Evolutionary conservation across 1,284 basidiomycete genomes (phyloP), one percentile per base, ranked within the genome.

Genomic region (Exobasidium rhododendri): DNA sequence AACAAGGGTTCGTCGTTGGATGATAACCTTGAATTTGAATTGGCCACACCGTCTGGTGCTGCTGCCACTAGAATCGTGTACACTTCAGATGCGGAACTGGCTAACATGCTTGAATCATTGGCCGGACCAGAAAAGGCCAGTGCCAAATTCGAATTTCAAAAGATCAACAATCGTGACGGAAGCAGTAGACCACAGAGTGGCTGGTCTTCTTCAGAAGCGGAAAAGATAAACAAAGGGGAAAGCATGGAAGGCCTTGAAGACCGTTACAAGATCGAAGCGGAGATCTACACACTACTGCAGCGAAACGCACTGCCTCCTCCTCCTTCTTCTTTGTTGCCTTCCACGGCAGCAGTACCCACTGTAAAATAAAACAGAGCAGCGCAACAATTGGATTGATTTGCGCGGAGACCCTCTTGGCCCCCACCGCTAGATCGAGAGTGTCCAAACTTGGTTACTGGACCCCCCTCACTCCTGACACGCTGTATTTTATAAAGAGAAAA

Each of bases 81-180:
- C 58, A 71, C 73, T 49, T 68, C 63, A 32, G 73, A 75, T 57
- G 68, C 70, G 13, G 72, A 75, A 46, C 61, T 75, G 13, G 73
- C 73, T 1, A 59, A 59, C 17, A 61, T 75, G 1, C 67, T 75
- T 29, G 67, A 74, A 52, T 57, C 65, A 1, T 54, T 75, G 10
- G 68, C 68, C 0, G 57, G 56, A 17, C 55, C 60, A 26, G 70
- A 67, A 22, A 68, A 73, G 35, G 67, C 69, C 40, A 66, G 64
- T 45, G 73, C 72, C 58, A 75, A 75, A 47, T 75, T 75, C 40
- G 68, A 70, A 31, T 69, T 74, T 50, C 63, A 64, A n/a, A 24
- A 32, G 26, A 30, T 56, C 13, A 31, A 26, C 20, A 22, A 11
- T 49, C 44, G 30, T 26, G 56, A 49, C 20, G 35, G 43, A 3